phyloP scores from a whole-genome alignment of 306 rosid genomes.

The Hippophae gyantsensis region DNA sequence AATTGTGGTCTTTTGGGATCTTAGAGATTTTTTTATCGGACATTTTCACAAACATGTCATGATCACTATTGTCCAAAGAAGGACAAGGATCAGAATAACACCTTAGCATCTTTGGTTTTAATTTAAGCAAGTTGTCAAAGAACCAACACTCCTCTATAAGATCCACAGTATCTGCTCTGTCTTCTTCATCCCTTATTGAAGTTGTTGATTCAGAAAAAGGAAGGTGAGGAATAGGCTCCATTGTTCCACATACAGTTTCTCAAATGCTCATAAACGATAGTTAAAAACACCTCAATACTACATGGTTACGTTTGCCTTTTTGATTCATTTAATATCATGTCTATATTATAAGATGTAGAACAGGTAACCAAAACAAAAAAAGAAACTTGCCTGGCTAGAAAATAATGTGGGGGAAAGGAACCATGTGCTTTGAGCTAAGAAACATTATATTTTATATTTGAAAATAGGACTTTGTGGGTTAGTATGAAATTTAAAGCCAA shows the following conservation, averaged over 20 bases:
- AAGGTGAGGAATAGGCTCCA: conserved; percentile 29
- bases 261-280: neutral
- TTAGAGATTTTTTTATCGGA: neutral
- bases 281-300: too few relatives aligned
- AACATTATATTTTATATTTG: neutral
- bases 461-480: neutral
- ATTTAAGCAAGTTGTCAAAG: conserved; percentile 50
- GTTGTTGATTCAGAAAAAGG: conserved; percentile 2
- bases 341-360: neutral
- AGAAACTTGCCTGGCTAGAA: neutral
- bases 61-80: conserved; percentile 23
- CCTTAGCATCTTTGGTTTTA: conserved; percentile 42
- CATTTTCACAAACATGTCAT: conserved; percentile 10
- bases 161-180: conserved; percentile 44
- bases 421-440: neutral
- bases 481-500: neutral
- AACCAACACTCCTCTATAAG: conserved; percentile 78
- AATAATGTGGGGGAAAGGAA: neutral
- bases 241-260: conserved; percentile 13
- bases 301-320: neutral
- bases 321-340: neutral
- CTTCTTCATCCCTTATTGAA: conserved; percentile 28
- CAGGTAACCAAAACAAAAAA: too few relatives aligned
- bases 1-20: conserved; percentile 7
- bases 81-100: conserved; percentile 59